Base-by-base conservation (phyloP, 768 basidiomycete genomes). In the Kwoniella newhampshirensis region DNA sequence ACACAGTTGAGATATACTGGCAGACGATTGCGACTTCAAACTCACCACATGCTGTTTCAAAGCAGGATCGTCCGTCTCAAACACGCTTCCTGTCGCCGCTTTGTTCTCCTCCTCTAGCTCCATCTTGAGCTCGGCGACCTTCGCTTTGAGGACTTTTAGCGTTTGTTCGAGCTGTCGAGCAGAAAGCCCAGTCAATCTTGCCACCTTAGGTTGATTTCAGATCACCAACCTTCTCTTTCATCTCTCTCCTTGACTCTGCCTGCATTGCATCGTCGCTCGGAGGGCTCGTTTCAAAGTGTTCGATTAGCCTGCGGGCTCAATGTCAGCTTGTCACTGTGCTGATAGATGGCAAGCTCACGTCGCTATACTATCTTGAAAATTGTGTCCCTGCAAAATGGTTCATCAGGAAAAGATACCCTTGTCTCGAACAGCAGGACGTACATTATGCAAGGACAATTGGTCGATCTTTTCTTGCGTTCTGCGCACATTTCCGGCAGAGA, bases 31-130 rank as follows among this genome's bases (percentile, higher is more conserved):
- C 35, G n/a, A 30, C 21, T 37, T 8, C 5, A 32, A 5, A 65
- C 71, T 55, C 42, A 73, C 71, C 0, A 54, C 54, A 56, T 73
- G 66, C 40, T 63, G 57, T 21, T 67, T 63, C 18, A 58, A 51
- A 12, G 32, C 49, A 3, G 66, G 64, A 41, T 67, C 64, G 45
- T 65, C 63, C 2, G 64, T 67, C 27, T 73, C 66, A 28, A 73
- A 73, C 15, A 62, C 27, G 4, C 60, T 57, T 11, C 46, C 57
- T 1, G 59, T 47, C 4, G 56, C 56, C 20, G 47, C 52, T 37
- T 61, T 42, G 17, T 60, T 51, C 18, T 67, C 54, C 25, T 21
- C 26, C 17, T 58, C 56, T 6, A 67, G 35, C 28, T 73, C 68
- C 4, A n/a, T 36, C 15, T 59, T 28, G 25, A 67, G 23, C 11